Evolutionary conservation across 2,329 filamentous ascomycete genomes (phyloP).

Genomic region (Cytospora piceicola): DNA sequence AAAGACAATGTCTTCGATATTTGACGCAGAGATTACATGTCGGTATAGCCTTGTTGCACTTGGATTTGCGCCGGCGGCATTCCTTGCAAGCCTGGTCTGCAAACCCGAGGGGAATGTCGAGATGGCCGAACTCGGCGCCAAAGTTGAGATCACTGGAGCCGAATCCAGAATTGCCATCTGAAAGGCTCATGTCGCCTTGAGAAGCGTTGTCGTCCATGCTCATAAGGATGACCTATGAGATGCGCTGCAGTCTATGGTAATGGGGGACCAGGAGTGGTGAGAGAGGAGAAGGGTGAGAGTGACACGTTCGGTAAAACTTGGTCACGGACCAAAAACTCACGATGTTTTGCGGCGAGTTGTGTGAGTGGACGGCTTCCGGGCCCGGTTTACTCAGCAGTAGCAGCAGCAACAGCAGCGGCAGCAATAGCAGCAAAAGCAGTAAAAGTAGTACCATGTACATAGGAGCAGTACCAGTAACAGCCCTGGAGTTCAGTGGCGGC

Average conservation of each 20-base stretch:
- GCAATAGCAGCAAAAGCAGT: background rate
- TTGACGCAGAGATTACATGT: conserved; percentile 47
- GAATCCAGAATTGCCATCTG: conserved; percentile 23
- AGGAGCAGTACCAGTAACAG: background rate
- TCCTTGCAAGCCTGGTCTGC: conserved; percentile 46
- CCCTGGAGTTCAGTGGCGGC: background rate
- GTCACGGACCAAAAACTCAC: conserved; percentile 30
- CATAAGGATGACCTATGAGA: conserved; percentile 6
- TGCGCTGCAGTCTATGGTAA: conserved; percentile 7
- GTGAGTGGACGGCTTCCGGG: conserved; percentile 23
- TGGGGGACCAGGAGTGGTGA: background rate
- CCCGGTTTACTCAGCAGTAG: conserved; percentile 25
- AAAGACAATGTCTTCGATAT: conserved; percentile 51
- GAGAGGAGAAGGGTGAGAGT: conserved; percentile 20
- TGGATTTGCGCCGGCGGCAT: conserved; percentile 46
- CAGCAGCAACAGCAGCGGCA: background rate
- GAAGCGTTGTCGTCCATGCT: conserved; percentile 29
- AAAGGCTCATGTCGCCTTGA: conserved; percentile 25
- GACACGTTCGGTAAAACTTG: conserved; percentile 28
- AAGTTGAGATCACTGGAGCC: conserved; percentile 24
- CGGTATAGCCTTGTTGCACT: conserved; percentile 44
- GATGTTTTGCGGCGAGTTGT: conserved; percentile 30
- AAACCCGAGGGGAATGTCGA: conserved; percentile 30
- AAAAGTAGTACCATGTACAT: background rate
- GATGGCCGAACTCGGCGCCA: conserved; percentile 30